Conservation (phyloP, 208 protist genomes). For the Zelonia costaricensis region DNA sequence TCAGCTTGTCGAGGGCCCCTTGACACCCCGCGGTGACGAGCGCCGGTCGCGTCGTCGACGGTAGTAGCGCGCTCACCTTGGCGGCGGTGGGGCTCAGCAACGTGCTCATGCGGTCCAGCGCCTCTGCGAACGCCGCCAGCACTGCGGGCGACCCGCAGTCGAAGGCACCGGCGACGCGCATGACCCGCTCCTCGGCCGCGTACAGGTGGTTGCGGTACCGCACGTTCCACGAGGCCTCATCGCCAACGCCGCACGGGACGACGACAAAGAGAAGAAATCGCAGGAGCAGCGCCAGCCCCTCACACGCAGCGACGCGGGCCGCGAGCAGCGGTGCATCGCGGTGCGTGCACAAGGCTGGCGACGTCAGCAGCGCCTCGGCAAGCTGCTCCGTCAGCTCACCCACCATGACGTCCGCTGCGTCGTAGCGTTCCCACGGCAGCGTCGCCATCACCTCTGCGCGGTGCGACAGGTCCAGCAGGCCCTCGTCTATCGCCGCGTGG, state of each 20-base stretch:
- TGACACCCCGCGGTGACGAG: slow-evolving; percentile 21
- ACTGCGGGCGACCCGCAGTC: slow-evolving; percentile 20
- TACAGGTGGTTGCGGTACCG: slow-evolving; percentile 21
- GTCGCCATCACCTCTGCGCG: slow-evolving; percentile 6
- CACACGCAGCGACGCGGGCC: slow-evolving; percentile 16
- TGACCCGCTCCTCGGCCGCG: slow-evolving; percentile 23
- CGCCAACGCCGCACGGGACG: slow-evolving; percentile 13
- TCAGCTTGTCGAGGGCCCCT: slow-evolving; percentile 23
- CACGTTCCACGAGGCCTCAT: slow-evolving; percentile 27
- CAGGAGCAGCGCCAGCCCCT: slow-evolving; percentile 22
- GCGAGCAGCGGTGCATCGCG: slow-evolving; percentile 12
- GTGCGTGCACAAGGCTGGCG: not conserved
- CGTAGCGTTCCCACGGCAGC: slow-evolving; percentile 17
- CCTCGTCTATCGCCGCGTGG: slow-evolving; percentile 22
- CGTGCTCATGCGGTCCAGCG: slow-evolving; percentile 19
- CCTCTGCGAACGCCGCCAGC: slow-evolving; percentile 6
- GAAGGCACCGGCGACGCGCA: slow-evolving; percentile 17
- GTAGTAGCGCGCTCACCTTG: slow-evolving; percentile 24
- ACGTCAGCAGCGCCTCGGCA: slow-evolving; percentile 5
- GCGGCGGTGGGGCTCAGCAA: slow-evolving; percentile 12
- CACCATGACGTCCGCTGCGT: slow-evolving; percentile 8
- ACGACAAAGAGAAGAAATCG: slow-evolving; percentile 20
- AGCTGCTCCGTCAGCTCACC: slow-evolving; percentile 13
- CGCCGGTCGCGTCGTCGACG: slow-evolving; percentile 11
- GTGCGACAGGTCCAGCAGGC: slow-evolving; percentile 14